Conservation (phyloP, 208 protist species). For the Leishmania gerbilli region DNA sequence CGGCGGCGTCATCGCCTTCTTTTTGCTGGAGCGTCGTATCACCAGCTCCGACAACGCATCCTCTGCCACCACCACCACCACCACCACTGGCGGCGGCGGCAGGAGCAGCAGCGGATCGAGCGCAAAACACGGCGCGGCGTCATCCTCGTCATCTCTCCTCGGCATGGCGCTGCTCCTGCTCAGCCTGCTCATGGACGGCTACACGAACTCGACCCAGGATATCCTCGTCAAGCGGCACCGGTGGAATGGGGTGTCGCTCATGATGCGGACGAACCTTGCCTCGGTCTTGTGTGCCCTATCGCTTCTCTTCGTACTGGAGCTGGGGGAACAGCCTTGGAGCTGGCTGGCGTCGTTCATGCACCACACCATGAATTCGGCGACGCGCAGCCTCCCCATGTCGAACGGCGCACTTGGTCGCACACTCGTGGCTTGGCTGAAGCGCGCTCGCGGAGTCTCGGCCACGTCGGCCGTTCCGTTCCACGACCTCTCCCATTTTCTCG, state of each 20-base stretch:
- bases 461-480: slow-evolving; percentile 42
- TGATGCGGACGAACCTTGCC: slow-evolving; percentile 64
- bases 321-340: slow-evolving; percentile 29
- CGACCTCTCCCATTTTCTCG: slow-evolving; percentile 48
- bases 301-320: slow-evolving; percentile 44
- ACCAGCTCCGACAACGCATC: neutral
- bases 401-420: neutral
- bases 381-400: neutral
- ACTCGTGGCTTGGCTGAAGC: neutral
- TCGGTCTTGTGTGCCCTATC: slow-evolving; percentile 35
- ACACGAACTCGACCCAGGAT: slow-evolving; percentile 87
- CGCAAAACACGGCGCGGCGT: neutral
- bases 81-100: neutral
- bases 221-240: slow-evolving; percentile 56
- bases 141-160: slow-evolving; percentile 23
- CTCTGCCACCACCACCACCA: neutral
- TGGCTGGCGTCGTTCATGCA: slow-evolving; percentile 24
- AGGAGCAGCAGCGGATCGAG: neutral
- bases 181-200: slow-evolving; percentile 79
- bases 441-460: neutral
- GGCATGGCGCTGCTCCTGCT: slow-evolving; percentile 62
- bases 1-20: slow-evolving; percentile 64
- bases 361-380: neutral
- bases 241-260: slow-evolving; percentile 67
- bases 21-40: slow-evolving; percentile 43